Evolutionary conservation across 169 alveolate genomes (phyloP).

Genomic region (Cryptosporidium ryanae): DNA sequence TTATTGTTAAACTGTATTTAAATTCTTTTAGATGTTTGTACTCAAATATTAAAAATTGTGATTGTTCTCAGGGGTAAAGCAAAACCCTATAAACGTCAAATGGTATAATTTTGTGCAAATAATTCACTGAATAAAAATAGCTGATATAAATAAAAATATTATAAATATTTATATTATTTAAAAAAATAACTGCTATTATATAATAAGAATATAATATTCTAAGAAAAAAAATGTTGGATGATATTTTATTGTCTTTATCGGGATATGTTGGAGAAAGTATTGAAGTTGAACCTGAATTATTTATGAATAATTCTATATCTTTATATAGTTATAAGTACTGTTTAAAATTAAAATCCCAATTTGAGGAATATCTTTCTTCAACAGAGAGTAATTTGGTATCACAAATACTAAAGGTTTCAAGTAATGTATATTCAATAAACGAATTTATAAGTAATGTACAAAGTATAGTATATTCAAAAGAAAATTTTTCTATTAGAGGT

Average conservation of each 20-base stretch:
- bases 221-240: conserved; percentile 52
- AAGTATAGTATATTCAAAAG: conserved; percentile 6
- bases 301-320: conserved; percentile 17
- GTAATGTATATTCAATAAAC: conserved; percentile 51
- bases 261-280: conserved; percentile 44
- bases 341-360: conserved; percentile 5
- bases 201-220: no score
- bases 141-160: not conserved
- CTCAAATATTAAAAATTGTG: no score
- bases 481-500: not conserved
- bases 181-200: no score
- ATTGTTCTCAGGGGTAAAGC: not conserved
- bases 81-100: no score
- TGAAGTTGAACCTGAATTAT: conserved; percentile 33
- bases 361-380: conserved; percentile 18
- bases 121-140: no score
- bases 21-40: no score
- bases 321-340: conserved; percentile 31
- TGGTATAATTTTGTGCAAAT: no score
- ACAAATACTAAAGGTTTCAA: conserved; percentile 24
- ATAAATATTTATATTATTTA: not conserved
- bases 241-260: conserved; percentile 38
- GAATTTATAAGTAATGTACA: conserved; percentile 27
- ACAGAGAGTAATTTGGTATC: conserved; percentile 23
- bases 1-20: no score